Conservation (phyloP, 73 alveolate genomes). For the Paramecium pentaurelia region DNA sequence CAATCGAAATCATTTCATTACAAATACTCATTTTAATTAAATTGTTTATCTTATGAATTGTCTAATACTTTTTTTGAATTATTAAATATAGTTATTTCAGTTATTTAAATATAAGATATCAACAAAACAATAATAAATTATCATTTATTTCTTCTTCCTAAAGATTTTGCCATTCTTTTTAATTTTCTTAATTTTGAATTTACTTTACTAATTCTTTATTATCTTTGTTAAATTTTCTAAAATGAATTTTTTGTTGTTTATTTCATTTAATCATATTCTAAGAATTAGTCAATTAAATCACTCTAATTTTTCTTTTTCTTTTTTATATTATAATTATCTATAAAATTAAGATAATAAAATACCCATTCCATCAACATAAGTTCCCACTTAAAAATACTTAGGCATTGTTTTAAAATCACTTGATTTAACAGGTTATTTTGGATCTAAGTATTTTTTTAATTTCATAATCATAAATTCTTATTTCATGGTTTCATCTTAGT, state of each 20-base stretch:
- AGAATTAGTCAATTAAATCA: not conserved
- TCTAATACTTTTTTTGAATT: not conserved
- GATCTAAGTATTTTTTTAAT: slow-evolving; percentile 30
- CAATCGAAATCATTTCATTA: not conserved
- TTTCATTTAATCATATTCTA: not conserved
- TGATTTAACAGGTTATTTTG: slow-evolving; percentile 2
- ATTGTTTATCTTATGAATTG: not conserved
- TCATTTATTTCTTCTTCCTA: slow-evolving; percentile 28
- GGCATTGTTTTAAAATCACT: slow-evolving; percentile 21
- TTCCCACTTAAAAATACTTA: slow-evolving; percentile 23
- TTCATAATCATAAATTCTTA: slow-evolving; percentile 9
- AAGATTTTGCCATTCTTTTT: not conserved
- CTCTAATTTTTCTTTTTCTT: not conserved
- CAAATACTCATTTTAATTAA: not conserved
- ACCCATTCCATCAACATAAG: slow-evolving; percentile 47
- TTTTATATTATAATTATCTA: slow-evolving; percentile 34
- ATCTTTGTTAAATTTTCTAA: not conserved
- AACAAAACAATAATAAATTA: not conserved
- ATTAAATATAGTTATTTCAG: not conserved
- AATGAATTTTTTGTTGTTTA: not conserved
- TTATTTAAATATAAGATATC: not conserved
- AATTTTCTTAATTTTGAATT: slow-evolving; percentile 18
- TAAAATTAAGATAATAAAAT: not conserved
- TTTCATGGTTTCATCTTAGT: slow-evolving; percentile 11
- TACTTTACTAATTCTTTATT: not conserved